These are phyloP conservation scores for Leonotis leonurus DNA, from an alignment of 257 asterid genomes.

Conservation along the genomic window DNA sequence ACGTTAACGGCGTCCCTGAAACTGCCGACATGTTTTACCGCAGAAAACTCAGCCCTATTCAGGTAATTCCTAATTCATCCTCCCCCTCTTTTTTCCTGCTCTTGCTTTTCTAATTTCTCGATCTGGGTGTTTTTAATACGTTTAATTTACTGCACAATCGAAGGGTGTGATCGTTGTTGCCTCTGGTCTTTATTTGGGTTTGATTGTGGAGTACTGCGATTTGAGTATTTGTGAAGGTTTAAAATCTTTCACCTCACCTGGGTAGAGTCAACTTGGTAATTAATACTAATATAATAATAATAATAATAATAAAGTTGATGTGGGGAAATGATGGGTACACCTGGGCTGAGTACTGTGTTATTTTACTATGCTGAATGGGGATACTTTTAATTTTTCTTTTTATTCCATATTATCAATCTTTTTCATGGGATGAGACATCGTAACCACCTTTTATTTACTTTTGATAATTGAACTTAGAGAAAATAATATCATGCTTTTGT, in stretches of 20 bases:
- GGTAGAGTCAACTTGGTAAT: neutral
- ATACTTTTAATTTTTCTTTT: neutral
- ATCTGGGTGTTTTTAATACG: neutral
- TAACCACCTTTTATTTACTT: conserved; percentile 30
- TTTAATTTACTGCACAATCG: too few species aligned
- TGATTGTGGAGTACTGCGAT: too few species aligned
- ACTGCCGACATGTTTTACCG: conserved; percentile 44
- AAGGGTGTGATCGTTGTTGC: too few species aligned
- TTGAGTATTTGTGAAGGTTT: too few species aligned
- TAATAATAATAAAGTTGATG: neutral
- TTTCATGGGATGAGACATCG: conserved; percentile 21
- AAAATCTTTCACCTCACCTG: too few species aligned
- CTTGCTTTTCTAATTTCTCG: neutral
- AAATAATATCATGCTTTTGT: neutral
- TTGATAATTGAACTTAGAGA: too few species aligned
- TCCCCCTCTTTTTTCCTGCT: too few species aligned
- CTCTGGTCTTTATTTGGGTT: too few species aligned
- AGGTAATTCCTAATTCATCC: conserved; percentile 42
- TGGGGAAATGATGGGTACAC: conserved; percentile 9
- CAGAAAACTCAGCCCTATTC: conserved; percentile 50
- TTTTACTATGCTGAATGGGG: neutral
- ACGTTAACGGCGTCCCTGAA: conserved; percentile 43
- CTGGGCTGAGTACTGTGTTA: too few species aligned
- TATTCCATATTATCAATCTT: neutral
- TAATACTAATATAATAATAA: neutral